phyloP scores from a whole-genome alignment of 495 filamentous ascomycete genomes.

The Jackrogersella minutella region DNA sequence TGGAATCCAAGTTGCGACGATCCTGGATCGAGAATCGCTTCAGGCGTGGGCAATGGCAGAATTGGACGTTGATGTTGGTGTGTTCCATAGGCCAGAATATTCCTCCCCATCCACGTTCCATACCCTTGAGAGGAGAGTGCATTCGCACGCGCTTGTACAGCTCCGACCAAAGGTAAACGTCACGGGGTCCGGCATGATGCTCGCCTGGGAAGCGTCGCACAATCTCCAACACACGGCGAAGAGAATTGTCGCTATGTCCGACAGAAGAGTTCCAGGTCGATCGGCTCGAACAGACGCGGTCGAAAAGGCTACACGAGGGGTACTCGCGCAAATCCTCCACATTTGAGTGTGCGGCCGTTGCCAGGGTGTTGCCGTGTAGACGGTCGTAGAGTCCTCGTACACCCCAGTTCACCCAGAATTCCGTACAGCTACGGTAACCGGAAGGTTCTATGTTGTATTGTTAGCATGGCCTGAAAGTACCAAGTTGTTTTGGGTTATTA shows the following conservation, averaged over 20 bases:
- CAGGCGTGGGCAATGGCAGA: background rate
- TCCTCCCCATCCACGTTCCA: background rate
- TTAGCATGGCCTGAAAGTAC: no score
- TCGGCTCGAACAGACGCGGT: no score
- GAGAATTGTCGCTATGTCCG: background rate
- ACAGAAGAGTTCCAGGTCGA: background rate
- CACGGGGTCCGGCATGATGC: background rate
- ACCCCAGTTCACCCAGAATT: no score
- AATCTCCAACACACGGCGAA: background rate
- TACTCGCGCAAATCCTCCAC: no score
- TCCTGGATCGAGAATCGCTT: background rate
- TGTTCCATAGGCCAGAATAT: background rate
- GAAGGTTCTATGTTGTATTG: no score
- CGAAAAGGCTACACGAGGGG: no score
- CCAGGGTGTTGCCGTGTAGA: no score
- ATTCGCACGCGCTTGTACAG: background rate
- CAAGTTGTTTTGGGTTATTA: background rate
- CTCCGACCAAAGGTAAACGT: background rate
- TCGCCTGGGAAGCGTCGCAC: background rate
- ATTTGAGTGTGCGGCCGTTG: no score
- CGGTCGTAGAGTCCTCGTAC: no score
- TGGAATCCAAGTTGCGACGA: background rate
- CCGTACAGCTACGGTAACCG: no score
- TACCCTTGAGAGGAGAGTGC: background rate
- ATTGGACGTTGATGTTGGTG: no score